Percentiles rank a stretch among this genome's conserved stretches.
phyloP scores from a whole-genome alignment of 2,329 filamentous ascomycete genomes.

The Colletotrichum higginsianum region DNA sequence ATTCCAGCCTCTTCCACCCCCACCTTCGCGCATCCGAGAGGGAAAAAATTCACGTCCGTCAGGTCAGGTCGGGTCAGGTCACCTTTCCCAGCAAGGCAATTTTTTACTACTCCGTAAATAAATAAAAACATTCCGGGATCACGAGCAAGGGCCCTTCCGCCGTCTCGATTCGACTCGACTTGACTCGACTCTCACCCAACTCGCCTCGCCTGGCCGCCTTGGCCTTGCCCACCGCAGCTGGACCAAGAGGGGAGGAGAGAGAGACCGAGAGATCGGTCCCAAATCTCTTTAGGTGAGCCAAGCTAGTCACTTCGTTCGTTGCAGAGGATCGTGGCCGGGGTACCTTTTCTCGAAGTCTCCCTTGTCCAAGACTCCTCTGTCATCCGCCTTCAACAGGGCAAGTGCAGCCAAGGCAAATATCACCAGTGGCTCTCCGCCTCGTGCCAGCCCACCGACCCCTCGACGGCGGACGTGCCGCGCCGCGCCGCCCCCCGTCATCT shows the following conservation, averaged over 20 bases:
- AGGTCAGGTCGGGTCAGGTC: slow-evolving; percentile 17
- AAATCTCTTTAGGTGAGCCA: slow-evolving; percentile 39
- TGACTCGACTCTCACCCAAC: slow-evolving; percentile 3
- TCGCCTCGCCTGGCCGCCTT: slow-evolving; percentile 18
- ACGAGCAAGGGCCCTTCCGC: slow-evolving; percentile 32
- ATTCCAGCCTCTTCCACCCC: slow-evolving; percentile 43
- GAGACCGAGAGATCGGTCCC: slow-evolving; percentile 24
- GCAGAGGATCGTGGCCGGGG: slow-evolving; percentile 37
- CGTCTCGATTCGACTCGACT: slow-evolving; percentile 28
- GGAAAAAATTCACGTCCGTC: slow-evolving; percentile 30
- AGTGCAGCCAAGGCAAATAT: slow-evolving; percentile 35
- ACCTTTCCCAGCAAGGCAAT: slow-evolving; percentile 21
- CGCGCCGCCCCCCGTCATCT: slow-evolving; percentile 12
- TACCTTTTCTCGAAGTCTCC: slow-evolving; percentile 23
- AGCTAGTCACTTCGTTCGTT: slow-evolving; percentile 41
- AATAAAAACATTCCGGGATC: slow-evolving; percentile 39
- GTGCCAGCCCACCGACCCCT: slow-evolving; percentile 23
- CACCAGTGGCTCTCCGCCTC: slow-evolving; percentile 9
- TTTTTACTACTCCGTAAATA: slow-evolving; percentile 30
- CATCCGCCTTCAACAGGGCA: slow-evolving; percentile 21
- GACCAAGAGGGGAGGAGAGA: not conserved
- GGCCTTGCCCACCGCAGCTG: slow-evolving; percentile 16
- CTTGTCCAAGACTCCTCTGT: slow-evolving; percentile 28
- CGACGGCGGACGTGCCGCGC: slow-evolving; percentile 18
- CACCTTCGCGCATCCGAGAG: slow-evolving; percentile 33